These are phyloP conservation scores for Hypoxylon sp. DNA, from an alignment of 2,329 filamentous ascomycete species.

Conservation along the genomic window DNA sequence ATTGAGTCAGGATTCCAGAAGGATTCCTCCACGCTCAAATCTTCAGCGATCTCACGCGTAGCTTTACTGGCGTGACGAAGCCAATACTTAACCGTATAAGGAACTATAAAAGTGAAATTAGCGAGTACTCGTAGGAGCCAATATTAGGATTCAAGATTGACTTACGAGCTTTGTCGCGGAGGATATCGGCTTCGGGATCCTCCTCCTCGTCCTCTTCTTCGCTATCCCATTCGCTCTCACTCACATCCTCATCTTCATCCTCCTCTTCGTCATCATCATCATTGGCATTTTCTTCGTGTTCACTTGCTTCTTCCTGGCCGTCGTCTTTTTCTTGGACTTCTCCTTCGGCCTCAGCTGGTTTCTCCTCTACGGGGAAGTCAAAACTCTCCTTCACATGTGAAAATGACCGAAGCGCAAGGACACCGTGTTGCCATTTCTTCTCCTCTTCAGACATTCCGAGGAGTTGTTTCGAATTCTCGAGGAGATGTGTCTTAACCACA, in stretches of 20 bases:
- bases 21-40: constrained; percentile 56
- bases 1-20: constrained; percentile 58
- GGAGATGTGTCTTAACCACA: constrained; percentile 58
- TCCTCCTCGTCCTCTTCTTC: constrained; percentile 43
- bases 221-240: constrained; percentile 29
- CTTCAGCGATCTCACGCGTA: constrained; percentile 60
- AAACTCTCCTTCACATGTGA: constrained; percentile 57
- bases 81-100: constrained; percentile 60
- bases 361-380: constrained; percentile 48
- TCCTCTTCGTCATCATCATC: constrained; percentile 39
- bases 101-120: constrained; percentile 38
- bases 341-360: constrained; percentile 37
- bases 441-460: constrained; percentile 58
- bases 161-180: constrained; percentile 49
- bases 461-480: constrained; percentile 56
- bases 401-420: constrained; percentile 58
- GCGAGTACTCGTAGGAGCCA: not conserved
- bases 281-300: constrained; percentile 31
- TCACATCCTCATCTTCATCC: constrained; percentile 39
- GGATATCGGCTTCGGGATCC: constrained; percentile 52
- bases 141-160: not conserved
- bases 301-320: constrained; percentile 29
- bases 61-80: constrained; percentile 60
- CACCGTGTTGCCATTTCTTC: constrained; percentile 60
- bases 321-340: constrained; percentile 18